Base-by-base conservation (phyloP, 768 basidiomycete genomes). In the Lactarius indigo region DNA sequence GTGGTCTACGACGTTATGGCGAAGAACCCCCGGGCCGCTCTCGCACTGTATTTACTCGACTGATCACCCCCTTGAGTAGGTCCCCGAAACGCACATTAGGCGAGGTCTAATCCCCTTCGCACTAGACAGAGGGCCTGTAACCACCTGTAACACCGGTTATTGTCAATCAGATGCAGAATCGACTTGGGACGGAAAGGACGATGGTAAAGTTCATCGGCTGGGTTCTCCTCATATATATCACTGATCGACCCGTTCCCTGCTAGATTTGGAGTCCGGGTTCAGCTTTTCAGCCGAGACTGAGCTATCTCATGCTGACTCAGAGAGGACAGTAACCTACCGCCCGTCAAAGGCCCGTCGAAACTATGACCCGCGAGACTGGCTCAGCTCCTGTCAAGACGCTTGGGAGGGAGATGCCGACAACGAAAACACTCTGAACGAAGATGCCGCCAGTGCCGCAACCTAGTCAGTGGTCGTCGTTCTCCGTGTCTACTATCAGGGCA, bases 61-160 rank as follows among this genome's bases (percentile, higher is more conserved):
- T 68, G 62, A 68, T 68, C 39, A 68, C 57, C 47, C 33, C 54
- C 62, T 68, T 64, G 66, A 68, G 66, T 68, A 68, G 66, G 62
- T 68, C 58, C 66, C 66, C 58, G 66, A 68, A 64, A 68, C 62
- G 42, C 66, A 68, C 66, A 41, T 68, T 68, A 56, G 64, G 26
- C 62, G 63, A 59, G 62, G 66, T 59, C 66, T 68, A 54, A 68
- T 68, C 20, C 66, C 61, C 41, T 31, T 44, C 47, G 42, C 62
- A 59, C 5, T 56, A 63, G 58, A 64, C 58, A 64, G 52, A 59
- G 28, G 58, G 18, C 41, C 23, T 33, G 42, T 5, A 4, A 44
- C 30, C 39, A 17, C 35, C 13, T 15, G 28, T 64, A 26, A 68
- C 26, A 39, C 58, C 52, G 39, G 26, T 39, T 30, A 28, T 55